Evolutionary conservation across 2,329 filamentous ascomycete species (phyloP).

Genomic region (Diaporthe helianthi): DNA sequence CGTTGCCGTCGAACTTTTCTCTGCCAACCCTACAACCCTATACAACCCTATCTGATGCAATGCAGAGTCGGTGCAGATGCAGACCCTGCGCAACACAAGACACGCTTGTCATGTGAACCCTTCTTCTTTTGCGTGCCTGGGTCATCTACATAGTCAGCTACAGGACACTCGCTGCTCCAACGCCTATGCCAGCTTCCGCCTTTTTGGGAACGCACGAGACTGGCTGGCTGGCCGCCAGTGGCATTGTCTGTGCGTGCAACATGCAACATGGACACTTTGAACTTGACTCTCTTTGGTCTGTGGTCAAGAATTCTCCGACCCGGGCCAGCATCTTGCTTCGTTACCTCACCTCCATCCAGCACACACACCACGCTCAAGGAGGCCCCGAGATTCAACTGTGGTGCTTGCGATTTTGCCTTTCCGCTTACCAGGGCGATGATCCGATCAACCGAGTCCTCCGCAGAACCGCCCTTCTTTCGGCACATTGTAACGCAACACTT

Average conservation of each 20-base stretch:
- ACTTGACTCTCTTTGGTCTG: background rate
- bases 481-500: slow-evolving; percentile 17
- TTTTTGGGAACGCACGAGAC: background rate
- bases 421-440: slow-evolving; percentile 22
- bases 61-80: slow-evolving; percentile 31
- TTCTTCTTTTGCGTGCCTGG: background rate
- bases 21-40: background rate
- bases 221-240: background rate
- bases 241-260: slow-evolving; percentile 21
- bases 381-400: background rate
- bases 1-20: slow-evolving; percentile 7
- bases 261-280: slow-evolving; percentile 2
- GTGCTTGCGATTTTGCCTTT: slow-evolving; percentile 13
- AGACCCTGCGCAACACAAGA: slow-evolving; percentile 21
- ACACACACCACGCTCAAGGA: background rate
- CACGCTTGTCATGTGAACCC: slow-evolving; percentile 20
- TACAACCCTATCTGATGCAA: slow-evolving; percentile 23
- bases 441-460: slow-evolving; percentile 19
- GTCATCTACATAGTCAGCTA: background rate
- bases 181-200: background rate
- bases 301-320: slow-evolving; percentile 13
- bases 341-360: background rate
- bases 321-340: slow-evolving; percentile 9
- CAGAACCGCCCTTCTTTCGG: slow-evolving; percentile 6
- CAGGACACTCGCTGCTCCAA: background rate